Conservation (phyloP, 768 basidiomycete species). For the Russula brevipes region DNA sequence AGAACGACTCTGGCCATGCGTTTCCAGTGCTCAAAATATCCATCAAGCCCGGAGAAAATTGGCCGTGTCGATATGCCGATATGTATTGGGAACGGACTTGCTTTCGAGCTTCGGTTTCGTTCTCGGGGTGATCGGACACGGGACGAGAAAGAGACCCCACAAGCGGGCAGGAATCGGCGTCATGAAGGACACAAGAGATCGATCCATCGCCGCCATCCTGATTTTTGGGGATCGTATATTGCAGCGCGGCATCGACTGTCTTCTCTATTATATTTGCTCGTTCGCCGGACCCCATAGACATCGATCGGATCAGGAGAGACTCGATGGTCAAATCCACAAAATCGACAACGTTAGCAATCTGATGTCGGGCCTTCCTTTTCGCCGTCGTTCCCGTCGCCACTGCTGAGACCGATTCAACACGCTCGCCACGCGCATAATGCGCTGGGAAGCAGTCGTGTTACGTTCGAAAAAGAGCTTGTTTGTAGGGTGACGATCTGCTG, state of each 20-base stretch:
- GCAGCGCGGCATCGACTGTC: slow-evolving; percentile 67
- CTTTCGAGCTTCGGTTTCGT: slow-evolving; percentile 8
- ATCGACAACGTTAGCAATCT: slow-evolving; percentile 67
- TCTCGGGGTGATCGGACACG: slow-evolving; percentile 16
- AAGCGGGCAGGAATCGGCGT: slow-evolving; percentile 50
- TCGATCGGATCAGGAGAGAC: slow-evolving; percentile 48
- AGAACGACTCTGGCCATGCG: slow-evolving; percentile 66
- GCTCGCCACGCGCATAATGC: slow-evolving; percentile 59
- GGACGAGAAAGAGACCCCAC: slow-evolving; percentile 48
- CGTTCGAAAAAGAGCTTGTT: slow-evolving; percentile 68
- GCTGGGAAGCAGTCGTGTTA: slow-evolving; percentile 49
- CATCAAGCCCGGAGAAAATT: slow-evolving; percentile 50
- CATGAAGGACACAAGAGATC: slow-evolving; percentile 59
- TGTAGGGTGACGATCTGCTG: slow-evolving; percentile 38
- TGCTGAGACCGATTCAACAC: slow-evolving; percentile 52
- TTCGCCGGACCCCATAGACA: slow-evolving; percentile 56
- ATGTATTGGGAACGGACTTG: slow-evolving; percentile 50
- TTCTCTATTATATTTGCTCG: slow-evolving; percentile 58
- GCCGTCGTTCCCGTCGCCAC: slow-evolving; percentile 34
- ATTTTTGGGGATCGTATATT: slow-evolving; percentile 67
- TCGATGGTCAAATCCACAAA: slow-evolving; percentile 67
- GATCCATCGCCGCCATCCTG: slow-evolving; percentile 40
- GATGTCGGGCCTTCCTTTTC: slow-evolving; percentile 48
- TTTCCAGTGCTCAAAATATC: slow-evolving; percentile 59
- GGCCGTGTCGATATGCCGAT: slow-evolving; percentile 57